phyloP scores from a whole-genome alignment of 164 flowering plant species.

The Hamamelis virginiana region DNA sequence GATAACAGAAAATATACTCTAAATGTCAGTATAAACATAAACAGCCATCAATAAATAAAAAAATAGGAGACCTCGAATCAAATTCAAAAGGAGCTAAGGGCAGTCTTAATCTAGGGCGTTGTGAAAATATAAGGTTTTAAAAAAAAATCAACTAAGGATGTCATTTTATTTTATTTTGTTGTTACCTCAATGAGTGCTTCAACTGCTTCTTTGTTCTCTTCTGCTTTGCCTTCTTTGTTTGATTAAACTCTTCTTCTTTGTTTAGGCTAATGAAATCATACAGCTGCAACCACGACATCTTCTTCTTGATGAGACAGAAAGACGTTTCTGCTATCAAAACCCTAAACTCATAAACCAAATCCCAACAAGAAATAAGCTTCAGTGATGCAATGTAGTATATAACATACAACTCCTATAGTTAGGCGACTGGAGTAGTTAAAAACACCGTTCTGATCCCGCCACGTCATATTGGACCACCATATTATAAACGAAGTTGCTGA shows the following conservation, averaged over 20 bases:
- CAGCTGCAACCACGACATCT: background rate
- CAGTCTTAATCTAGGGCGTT: background rate
- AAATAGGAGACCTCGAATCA: background rate
- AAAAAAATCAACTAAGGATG: too few species aligned
- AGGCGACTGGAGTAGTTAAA: too few species aligned
- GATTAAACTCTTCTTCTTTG: background rate
- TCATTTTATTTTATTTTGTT: background rate
- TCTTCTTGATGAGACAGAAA: background rate
- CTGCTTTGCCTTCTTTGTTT: background rate
- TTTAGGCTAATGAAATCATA: background rate
- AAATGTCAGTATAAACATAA: background rate
- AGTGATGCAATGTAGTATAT: too few species aligned
- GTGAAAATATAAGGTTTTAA: too few species aligned
- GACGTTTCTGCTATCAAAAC: background rate
- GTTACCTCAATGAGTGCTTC: background rate
- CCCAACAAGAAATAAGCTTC: too few species aligned
- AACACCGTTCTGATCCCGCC: too few species aligned
- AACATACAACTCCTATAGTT: too few species aligned
- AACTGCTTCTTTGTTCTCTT: slow-evolving; percentile 1
- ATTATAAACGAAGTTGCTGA: too few species aligned
- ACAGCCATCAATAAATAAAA: background rate
- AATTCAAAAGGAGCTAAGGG: background rate
- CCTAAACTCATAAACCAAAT: too few species aligned
- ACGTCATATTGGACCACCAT: too few species aligned
- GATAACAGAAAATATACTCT: background rate